Evolutionary conservation across 805 yeast genomes (phyloP).

Genomic region (Hagleromyces aurorensis): DNA sequence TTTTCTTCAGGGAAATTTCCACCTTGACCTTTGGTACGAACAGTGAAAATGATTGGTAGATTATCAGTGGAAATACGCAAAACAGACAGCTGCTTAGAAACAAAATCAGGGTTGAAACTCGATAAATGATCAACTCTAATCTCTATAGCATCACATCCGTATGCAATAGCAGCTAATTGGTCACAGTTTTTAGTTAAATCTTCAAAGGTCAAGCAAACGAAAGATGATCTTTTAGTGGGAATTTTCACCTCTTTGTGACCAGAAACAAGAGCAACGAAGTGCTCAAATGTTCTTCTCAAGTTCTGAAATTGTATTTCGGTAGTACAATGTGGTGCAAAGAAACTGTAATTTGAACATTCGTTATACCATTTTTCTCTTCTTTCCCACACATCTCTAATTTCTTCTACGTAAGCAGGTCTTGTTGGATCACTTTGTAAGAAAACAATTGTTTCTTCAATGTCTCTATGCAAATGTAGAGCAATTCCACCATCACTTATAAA

Average conservation of each 20-base stretch:
- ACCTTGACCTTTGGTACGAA: conserved; percentile 74
- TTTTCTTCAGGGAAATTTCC: conserved; percentile 67
- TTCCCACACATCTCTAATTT: conserved; percentile 73
- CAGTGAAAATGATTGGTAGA: conserved; percentile 77
- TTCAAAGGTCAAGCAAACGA: conserved; percentile 63
- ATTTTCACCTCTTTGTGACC: conserved; percentile 38
- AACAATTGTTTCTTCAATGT: conserved; percentile 66
- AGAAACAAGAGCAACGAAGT: conserved; percentile 52
- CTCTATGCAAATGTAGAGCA: conserved; percentile 87
- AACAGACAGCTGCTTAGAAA: conserved; percentile 64
- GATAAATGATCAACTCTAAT: conserved; percentile 67
- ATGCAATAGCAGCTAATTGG: conserved; percentile 43
- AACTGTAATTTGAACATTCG: conserved; percentile 70
- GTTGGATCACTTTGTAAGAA: conserved; percentile 71
- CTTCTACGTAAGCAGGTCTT: conserved; percentile 82
- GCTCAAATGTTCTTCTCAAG: conserved; percentile 51
- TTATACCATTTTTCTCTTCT: conserved; percentile 74
- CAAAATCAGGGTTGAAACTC: conserved; percentile 43
- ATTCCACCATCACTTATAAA: conserved; percentile 57
- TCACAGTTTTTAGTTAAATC: conserved; percentile 44
- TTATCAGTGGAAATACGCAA: conserved; percentile 51
- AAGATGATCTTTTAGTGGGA: conserved; percentile 45
- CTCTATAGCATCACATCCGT: conserved; percentile 79
- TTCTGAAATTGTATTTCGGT: conserved; percentile 44
- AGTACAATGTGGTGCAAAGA: conserved; percentile 68